Evolutionary conservation across 2,329 filamentous ascomycete species (phyloP), one percentile per base, ranked within the genome.

Genomic region (Hypomyces perniciosus): DNA sequence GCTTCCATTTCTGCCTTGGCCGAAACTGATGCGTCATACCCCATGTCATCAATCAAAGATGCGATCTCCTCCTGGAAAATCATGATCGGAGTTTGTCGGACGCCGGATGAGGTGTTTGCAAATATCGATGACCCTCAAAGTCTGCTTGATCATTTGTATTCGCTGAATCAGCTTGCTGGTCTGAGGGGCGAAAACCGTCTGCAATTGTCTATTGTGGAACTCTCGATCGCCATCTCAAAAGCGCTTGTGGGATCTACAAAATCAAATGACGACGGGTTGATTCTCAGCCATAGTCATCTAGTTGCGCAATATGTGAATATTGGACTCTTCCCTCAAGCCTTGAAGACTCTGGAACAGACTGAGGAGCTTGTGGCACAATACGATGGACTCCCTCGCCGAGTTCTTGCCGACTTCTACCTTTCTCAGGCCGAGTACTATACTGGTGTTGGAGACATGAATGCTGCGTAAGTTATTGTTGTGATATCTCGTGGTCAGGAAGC

Each of bases 361-460:
- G 77, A 83, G 55, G 66, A 71, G 20, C 74, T 76, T 13, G 56
- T 72, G 7, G 59, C 66, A 39, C 62, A 70, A 46, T 62, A 69
- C n/a, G 62, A 70, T n/a, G 61, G 61, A 0, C 54, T 64, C 3
- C 68, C 72, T 2, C 64, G 64, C 9, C 70, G 75, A 13, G 65
- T 72, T 5, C 56, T 74, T 20, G 74, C 73, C 8, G 67, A 68
- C 12, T 86, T 86, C 64, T 79, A 90, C 56, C 69, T 96, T 6
- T 81, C 83, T 0, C 83, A 84, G 54, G 84, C 87, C 1, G 88
- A 95, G 64, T 90, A 90, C 64, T 74, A 85, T 29, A 72, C 91
- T 13, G 79, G 80, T 1, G 78, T 84, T 9, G 86, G 85, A 8
- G 81, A 83, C 45, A 69, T 80, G 12, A 76, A 83, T 8, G 83